Evolutionary conservation across 257 asterid species (phyloP).

Genomic region (Agastache rugosa): DNA sequence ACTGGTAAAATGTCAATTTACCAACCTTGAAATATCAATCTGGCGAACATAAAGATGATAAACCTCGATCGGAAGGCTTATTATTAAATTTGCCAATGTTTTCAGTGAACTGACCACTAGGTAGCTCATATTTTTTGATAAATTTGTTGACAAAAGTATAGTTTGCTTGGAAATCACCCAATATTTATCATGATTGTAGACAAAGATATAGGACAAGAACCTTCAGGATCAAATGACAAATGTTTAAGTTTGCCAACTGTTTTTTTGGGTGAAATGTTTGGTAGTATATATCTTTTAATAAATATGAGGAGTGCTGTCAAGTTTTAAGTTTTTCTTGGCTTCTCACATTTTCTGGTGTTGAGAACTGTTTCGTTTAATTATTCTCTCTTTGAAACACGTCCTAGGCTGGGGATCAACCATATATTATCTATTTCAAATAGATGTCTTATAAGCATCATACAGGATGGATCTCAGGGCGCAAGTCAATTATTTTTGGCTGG

Average conservation of each 20-base stretch:
- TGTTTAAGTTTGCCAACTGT: neutral
- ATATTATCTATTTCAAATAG: slow-evolving; percentile 2
- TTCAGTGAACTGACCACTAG: neutral
- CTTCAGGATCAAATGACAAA: neutral
- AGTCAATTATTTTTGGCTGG: neutral
- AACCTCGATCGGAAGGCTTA: neutral
- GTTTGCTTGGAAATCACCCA: neutral
- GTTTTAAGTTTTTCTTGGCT: neutral
- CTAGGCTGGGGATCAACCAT: neutral
- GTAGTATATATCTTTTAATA: neutral
- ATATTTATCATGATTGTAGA: neutral
- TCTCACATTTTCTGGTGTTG: neutral
- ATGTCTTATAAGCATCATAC: slow-evolving; percentile 3
- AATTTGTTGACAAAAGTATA: neutral
- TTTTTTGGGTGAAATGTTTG: neutral
- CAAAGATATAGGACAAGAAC: neutral
- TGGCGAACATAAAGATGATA: neutral
- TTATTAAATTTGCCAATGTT: neutral
- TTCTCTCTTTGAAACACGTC: neutral
- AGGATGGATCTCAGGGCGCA: neutral
- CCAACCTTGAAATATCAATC: slow-evolving; percentile 15
- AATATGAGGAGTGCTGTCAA: neutral
- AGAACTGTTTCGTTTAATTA: neutral
- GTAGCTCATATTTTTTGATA: neutral
- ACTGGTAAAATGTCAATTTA: neutral